Evolutionary conservation across 164 flowering plant species (phyloP), one percentile per base, ranked within the genome.

Genomic region (Buxus sempervirens): DNA sequence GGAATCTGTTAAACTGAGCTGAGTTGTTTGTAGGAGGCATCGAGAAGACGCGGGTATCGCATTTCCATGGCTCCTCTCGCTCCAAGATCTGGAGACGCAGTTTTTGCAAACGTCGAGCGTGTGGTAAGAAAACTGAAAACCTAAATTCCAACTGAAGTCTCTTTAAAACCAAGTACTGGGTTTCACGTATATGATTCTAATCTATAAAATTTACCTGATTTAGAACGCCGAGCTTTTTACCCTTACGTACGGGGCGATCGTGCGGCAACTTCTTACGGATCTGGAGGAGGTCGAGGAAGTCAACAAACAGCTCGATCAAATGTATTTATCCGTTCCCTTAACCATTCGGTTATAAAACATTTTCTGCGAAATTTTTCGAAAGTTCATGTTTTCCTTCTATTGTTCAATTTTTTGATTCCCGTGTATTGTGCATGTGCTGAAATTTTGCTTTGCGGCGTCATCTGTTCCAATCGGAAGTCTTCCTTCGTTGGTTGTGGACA

Each of bases 211-310:
- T 42, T 23, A 51, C 21, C 48, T 72, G 28, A 20, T 59, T 51
- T 58, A 93, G 98, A 93, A 91, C 60, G 94, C 97, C 0, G 98
- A 93, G 86, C 80, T 93, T n/a, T 93, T 93, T 66, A 91, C 97
- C 6, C 68, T 93, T 60, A 93, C 98, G 0, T 93, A 93, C 60
- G 97, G 97, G 2, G 98, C 98, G 20, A 88, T 88, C 48, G 97
- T 93, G 63, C 80, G 97, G 23, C 97, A 94, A 61, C 76, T 94
- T 73, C 85, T 94, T 16, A 91, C 97, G 38, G 97, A 93, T 82
- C 81, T 91, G 66, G 98, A 93, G 72, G 97, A 91, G 75, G 96
- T 91, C 13, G 98, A 90, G 62, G 96, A 90, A 77, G 97, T 91
- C 67, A 93, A 90, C 80, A 91, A 93, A 70, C 98, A 91, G 80